phyloP scores from a whole-genome alignment of 495 filamentous ascomycete species.

The Penicillium canescens region DNA sequence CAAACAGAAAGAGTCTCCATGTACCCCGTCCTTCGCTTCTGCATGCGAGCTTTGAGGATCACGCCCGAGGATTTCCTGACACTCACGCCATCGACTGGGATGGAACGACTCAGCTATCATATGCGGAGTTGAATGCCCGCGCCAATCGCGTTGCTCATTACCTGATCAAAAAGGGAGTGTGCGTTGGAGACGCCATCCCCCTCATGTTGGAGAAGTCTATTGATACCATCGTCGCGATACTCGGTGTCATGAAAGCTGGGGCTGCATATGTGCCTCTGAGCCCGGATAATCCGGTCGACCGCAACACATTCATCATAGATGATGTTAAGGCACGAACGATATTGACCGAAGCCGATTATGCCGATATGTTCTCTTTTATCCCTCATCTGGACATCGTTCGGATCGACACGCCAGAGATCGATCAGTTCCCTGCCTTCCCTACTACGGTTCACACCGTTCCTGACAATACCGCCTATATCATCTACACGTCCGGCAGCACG shows the following conservation, averaged over 20 bases:
- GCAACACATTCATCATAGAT: slow-evolving; percentile 12
- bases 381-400: slow-evolving; percentile 13
- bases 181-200: slow-evolving; percentile 20
- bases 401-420: background rate
- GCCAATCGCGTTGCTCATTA: background rate
- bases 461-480: slow-evolving; percentile 11
- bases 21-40: background rate
- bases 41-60: slow-evolving; percentile 1
- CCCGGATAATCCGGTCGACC: slow-evolving; percentile 40
- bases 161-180: background rate
- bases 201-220: slow-evolving; percentile 48
- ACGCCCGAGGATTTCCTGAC: background rate
- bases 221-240: slow-evolving; percentile 40
- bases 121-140: slow-evolving; percentile 1
- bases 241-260: slow-evolving; percentile 47
- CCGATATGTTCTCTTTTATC: slow-evolving; percentile 9
- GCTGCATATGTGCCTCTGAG: slow-evolving; percentile 51
- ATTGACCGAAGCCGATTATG: slow-evolving; percentile 4
- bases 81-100: slow-evolving; percentile 1
- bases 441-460: background rate
- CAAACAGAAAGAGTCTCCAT: background rate
- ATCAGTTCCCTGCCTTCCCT: background rate
- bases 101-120: background rate
- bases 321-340: slow-evolving; percentile 9
- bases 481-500: slow-evolving; percentile 43